Evolutionary conservation across 805 yeast genomes (phyloP), one percentile per base, ranked within the genome.

Genomic region (Kodamaea hsintzibuensis): DNA sequence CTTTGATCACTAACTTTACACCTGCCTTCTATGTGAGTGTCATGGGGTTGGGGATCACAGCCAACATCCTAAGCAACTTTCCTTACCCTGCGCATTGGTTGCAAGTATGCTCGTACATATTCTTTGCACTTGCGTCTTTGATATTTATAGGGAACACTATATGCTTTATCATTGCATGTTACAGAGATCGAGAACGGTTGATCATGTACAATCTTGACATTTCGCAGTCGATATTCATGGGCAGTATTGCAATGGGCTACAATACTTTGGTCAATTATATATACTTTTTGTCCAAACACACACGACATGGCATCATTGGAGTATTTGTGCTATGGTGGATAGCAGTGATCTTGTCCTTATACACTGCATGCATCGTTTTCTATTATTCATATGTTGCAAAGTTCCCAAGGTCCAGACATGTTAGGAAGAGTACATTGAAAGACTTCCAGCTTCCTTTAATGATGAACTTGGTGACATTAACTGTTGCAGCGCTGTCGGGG

Each of bases 31-130:
- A 85, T 69, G 86, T 87, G 19, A 76, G 83, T 49, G 81, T 85
- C n/a, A 91, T 91, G 96, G 97, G 96, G 1, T 81, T 86, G 2
- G 96, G 97, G 1, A 88, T 91, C 40, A 73, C 90, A 1, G 74
- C 89, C 3, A 66, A 81, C 40, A 71, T 89, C 4, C 73, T 91
- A 35, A 80, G 82, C 66, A 66, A 74, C 33, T 91, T 86, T 65
- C 91, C 96, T 0, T 88, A 82, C 62, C 78, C 76, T 1, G 79
- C 85, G 0, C 66, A 70, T 8, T 85, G 91, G 91, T 71, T 87
- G 30, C 60, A 71, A 44, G 65, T 78, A 2, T 72, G 84, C 51
- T 86, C 91, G 2, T 72, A 81, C 30, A 76, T 89, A 3, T 79
- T 83, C 77, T 91, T 85, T 74, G 86, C 80, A 8, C 62, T 85